Evolutionary conservation across 768 basidiomycete genomes (phyloP), one percentile per base, ranked within the genome.

Genomic region (Crucibulum laeve): DNA sequence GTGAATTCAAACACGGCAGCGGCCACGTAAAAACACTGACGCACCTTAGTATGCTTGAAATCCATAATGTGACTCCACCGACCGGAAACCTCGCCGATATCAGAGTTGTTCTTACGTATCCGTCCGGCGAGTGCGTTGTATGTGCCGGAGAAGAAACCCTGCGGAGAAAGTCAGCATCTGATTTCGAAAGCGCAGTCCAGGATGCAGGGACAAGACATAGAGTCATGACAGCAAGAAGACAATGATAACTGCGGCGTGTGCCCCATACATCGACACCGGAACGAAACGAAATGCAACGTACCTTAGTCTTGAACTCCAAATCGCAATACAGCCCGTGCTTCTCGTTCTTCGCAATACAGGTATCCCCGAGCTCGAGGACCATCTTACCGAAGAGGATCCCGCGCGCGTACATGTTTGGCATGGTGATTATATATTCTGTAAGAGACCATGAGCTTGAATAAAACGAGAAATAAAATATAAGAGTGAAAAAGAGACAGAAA

Each of bases 231-330:
- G n/a, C n/a, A n/a, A n/a, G n/a, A n/a, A n/a, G n/a, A n/a, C n/a
- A n/a, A n/a, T n/a, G n/a, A n/a, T n/a, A n/a, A n/a, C n/a, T n/a
- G n/a, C n/a, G n/a, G n/a, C n/a, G n/a, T n/a, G n/a, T n/a, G n/a
- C n/a, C n/a, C n/a, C n/a, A n/a, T n/a, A n/a, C n/a, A n/a, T n/a
- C n/a, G n/a, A n/a, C n/a, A n/a, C n/a, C n/a, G n/a, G n/a, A n/a
- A n/a, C n/a, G n/a, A n/a, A n/a, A n/a, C n/a, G n/a, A n/a, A n/a
- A n/a, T n/a, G n/a, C n/a, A n/a, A n/a, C 8, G 8, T 36, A 88
- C 91, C 80, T 96, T 98, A 30, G 93, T 94, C 76, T 97, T 98
- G 74, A 98, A 99, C 53, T 97, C 92, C 25, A 98, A 68, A 58
- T 95, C 92, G 48, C 87, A 89, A 36, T 61, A 67, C 49, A 90